Conservation (phyloP, 345 rosid genomes). For the Noccaea caerulescens region DNA sequence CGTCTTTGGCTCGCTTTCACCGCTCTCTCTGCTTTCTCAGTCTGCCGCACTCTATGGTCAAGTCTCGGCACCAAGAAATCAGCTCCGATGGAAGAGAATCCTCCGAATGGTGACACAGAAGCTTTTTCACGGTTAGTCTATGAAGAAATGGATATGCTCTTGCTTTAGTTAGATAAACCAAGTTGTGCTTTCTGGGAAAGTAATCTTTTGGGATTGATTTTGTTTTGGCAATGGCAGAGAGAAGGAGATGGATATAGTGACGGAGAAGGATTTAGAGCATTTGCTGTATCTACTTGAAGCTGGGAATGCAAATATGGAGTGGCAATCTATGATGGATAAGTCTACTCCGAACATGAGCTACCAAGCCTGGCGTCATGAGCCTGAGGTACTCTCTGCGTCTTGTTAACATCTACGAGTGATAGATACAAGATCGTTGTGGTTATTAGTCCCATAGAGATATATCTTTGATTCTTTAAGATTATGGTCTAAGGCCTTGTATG, state of each 20-base stretch:
- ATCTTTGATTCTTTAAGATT: too few relatives aligned
- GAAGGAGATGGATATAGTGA: conserved; percentile 54
- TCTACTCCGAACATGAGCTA: conserved; percentile 79
- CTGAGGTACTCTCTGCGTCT: conserved; percentile 51
- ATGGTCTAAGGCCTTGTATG: too few relatives aligned
- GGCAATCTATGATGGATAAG: conserved; percentile 90
- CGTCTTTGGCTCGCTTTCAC: conserved; percentile 92
- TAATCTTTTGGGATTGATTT: too few relatives aligned
- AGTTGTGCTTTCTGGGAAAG: too few relatives aligned
- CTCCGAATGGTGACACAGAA: conserved; percentile 40
- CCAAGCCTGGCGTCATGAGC: conserved; percentile 93
- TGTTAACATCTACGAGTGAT: too few relatives aligned
- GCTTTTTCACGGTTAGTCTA: conserved; percentile 49
- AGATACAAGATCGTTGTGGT: too few relatives aligned
- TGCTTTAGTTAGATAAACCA: too few relatives aligned
- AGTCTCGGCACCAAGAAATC: conserved; percentile 53
- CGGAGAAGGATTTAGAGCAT: conserved; percentile 80
- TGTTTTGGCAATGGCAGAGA: too few relatives aligned
- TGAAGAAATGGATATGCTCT: background rate
- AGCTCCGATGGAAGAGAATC: background rate
- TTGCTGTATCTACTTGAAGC: conserved; percentile 71
- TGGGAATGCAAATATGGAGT: conserved; percentile 66
- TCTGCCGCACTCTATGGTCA: conserved; percentile 73
- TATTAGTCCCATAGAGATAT: too few relatives aligned
- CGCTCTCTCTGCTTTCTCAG: conserved; percentile 84